Conservation (phyloP, 169 alveolate genomes). For the Cryptosporidium sp. region DNA sequence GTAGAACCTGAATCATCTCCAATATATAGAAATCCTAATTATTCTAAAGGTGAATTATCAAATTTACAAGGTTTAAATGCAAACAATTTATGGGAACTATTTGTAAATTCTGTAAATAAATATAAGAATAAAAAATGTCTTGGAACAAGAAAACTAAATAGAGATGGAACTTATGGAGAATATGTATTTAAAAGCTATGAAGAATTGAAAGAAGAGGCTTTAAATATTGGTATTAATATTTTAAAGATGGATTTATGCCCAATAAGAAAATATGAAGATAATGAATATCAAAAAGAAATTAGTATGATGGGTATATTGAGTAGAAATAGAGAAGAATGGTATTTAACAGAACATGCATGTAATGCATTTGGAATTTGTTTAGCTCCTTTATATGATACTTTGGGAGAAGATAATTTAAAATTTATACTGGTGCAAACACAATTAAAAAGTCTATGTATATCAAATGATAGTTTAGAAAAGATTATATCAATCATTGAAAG, state of each 20-base stretch:
- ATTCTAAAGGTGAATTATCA: slow-evolving; percentile 36
- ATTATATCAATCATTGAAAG: slow-evolving; percentile 71
- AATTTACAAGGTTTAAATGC: slow-evolving; percentile 44
- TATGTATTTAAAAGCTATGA: slow-evolving; percentile 45
- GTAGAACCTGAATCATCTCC: slow-evolving; percentile 33
- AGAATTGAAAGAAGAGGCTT: slow-evolving; percentile 33
- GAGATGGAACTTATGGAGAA: slow-evolving; percentile 54
- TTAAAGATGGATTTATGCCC: slow-evolving; percentile 31
- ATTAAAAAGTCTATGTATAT: slow-evolving; percentile 78
- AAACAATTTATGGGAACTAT: slow-evolving; percentile 55
- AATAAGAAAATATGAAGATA: slow-evolving; percentile 16
- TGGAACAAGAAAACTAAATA: slow-evolving; percentile 29
- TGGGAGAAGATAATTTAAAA: slow-evolving; percentile 83
- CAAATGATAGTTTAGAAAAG: slow-evolving; percentile 76
- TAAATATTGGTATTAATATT: slow-evolving; percentile 42
- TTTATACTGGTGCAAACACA: slow-evolving; percentile 81
- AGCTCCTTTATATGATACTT: slow-evolving; percentile 86
- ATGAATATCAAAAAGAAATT: slow-evolving; percentile 64
- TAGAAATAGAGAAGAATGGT: slow-evolving; percentile 90
- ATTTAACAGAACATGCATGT: slow-evolving; percentile 85
- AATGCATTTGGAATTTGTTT: slow-evolving; percentile 79
- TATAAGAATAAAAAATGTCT: slow-evolving; percentile 19
- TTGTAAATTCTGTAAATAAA: slow-evolving; percentile 48
- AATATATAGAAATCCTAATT: slow-evolving; percentile 59
- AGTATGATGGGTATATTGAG: slow-evolving; percentile 86